Evolutionary conservation across 2,329 filamentous ascomycete genomes (phyloP).

Genomic region (Fusarium mexicanum): DNA sequence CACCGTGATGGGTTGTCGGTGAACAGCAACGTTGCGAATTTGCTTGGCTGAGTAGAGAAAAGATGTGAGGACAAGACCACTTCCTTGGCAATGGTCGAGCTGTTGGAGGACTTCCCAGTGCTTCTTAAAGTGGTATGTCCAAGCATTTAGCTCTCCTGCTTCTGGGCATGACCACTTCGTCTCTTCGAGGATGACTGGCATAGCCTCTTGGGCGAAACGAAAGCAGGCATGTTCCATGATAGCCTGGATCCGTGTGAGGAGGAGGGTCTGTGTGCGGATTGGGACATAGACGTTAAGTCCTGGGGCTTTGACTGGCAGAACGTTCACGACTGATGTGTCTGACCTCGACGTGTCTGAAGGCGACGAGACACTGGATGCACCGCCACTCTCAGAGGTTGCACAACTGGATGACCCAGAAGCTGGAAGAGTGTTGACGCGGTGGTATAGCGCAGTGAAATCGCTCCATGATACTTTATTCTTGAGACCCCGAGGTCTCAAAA

Average conservation of each 20-base stretch:
- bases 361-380: background rate
- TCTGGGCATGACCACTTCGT: background rate
- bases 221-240: constrained; percentile 10
- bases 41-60: background rate
- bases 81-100: background rate
- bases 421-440: background rate
- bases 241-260: background rate
- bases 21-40: constrained; percentile 18
- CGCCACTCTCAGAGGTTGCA: background rate
- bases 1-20: background rate
- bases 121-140: background rate
- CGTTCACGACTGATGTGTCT: background rate
- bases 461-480: background rate
- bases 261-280: background rate
- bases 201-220: background rate
- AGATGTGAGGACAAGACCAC: background rate
- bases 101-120: background rate
- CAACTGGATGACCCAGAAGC: background rate
- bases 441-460: background rate
- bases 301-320: background rate
- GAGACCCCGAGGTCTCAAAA: background rate
- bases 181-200: background rate
- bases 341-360: background rate
- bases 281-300: background rate
- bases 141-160: constrained; percentile 9